Conservation (phyloP, 148 eudicot species). For the Silene conica region DNA sequence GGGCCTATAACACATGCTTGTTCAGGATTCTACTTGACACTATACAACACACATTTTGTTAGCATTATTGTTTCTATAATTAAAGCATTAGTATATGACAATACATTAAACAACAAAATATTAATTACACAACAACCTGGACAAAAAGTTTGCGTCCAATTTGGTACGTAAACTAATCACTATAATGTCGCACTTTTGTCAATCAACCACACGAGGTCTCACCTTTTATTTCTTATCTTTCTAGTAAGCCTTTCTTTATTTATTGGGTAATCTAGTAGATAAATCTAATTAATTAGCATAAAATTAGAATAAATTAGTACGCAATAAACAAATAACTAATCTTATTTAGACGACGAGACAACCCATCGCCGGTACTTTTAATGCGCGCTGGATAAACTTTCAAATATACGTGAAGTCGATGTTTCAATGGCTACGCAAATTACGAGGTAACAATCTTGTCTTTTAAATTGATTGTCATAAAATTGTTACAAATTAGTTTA, state of each 20-base stretch:
- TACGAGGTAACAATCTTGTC: too few species aligned
- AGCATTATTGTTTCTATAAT: not conserved
- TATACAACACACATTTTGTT: not conserved
- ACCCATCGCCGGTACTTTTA: too few species aligned
- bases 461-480: too few species aligned
- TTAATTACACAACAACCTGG: constrained; percentile 10
- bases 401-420: too few species aligned
- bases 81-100: constrained; percentile 6
- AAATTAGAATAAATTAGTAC: too few species aligned
- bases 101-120: not conserved
- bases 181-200: not conserved
- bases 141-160: not conserved
- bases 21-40: constrained; percentile 2
- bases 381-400: too few species aligned
- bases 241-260: not conserved
- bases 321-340: too few species aligned
- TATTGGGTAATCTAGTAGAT: too few species aligned
- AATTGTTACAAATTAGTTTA: too few species aligned
- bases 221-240: constrained; percentile 4
- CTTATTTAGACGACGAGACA: too few species aligned
- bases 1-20: constrained; percentile 26
- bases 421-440: too few species aligned
- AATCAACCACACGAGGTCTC: not conserved
- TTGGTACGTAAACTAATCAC: not conserved
- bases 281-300: too few species aligned